A percentile compares a stretch with the other conserved stretches of the same genome.
These are phyloP conservation scores for Plasmodiophora brassicae DNA, from an alignment of 208 protist species.

Conservation along the genomic window DNA sequence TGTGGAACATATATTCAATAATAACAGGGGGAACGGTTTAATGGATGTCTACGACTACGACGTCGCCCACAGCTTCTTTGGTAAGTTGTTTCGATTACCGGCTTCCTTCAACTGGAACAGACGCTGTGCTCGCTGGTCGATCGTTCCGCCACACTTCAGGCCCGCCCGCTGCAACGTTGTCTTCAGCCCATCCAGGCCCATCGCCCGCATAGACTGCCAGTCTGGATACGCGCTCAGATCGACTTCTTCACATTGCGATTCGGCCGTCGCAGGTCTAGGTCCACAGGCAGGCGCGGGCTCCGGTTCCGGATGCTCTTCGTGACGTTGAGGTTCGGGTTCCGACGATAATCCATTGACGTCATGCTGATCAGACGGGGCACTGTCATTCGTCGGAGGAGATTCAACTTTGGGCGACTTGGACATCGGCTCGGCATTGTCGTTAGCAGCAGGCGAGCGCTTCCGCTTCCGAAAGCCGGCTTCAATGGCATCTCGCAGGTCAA, in stretches of 20 bases:
- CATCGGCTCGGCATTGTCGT: too few relatives aligned
- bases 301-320: too few relatives aligned
- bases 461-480: neutral
- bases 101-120: slow-evolving; percentile 32
- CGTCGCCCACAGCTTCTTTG: slow-evolving; percentile 7
- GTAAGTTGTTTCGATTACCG: neutral
- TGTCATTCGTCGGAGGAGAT: too few relatives aligned
- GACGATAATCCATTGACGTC: too few relatives aligned
- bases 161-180: slow-evolving; percentile 5
- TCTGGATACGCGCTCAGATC: neutral
- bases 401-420: too few relatives aligned
- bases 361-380: too few relatives aligned
- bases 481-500: slow-evolving; percentile 3
- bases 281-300: too few relatives aligned
- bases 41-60: neutral
- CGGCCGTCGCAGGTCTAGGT: too few relatives aligned
- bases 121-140: slow-evolving; percentile 22
- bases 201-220: neutral
- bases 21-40: neutral
- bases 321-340: too few relatives aligned
- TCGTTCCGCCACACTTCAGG: slow-evolving; percentile 42
- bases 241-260: too few relatives aligned
- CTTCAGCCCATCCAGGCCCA: slow-evolving; percentile 39
- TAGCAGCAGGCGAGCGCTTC: too few relatives aligned
- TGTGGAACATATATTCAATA: neutral